Base-by-base conservation (phyloP, 2,329 filamentous ascomycete genomes). In the Nakataea oryzae region DNA sequence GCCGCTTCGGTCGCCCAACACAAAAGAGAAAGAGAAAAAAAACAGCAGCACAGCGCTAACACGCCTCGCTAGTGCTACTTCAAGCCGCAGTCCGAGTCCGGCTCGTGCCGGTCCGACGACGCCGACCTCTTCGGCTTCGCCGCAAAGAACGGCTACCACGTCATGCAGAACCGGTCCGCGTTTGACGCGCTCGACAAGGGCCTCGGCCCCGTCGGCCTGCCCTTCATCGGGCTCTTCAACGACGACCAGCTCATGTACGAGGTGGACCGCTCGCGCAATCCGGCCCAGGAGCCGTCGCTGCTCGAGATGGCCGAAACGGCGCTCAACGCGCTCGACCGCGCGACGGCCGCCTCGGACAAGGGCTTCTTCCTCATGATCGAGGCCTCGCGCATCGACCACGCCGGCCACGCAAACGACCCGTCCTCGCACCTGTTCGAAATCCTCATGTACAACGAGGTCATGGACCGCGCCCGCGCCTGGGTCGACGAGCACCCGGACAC, bases 371-470 rank as follows among this genome's bases (percentile, higher is more conserved):
- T 76, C 58, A 73, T 77, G 70, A 73, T 74, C 56, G 72, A 74
- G 65, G 73, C 72, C n/a, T 72, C 70, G 9, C 69, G 73, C 32
- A 74, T 74, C 63, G 72, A 74, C 63, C 73, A 74, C 63, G 70
- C 72, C 34, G 69, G 70, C 59, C 81, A 83, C 66, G 78, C 78
- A 68, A 83, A 82, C 66, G 81, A 83, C 65, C 79, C 81, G 4
- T 79, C 78, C 24, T 79, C 79, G 21, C 81, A 84, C 66, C 78
- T 83, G 32, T 72, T 74, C 63, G 75, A 77, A 27, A 73, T 72
- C 24, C 69, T 77, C 34, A 73, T 74, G 66, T 76, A 76, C 66
- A 74, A 76, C 65, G 67, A 72, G 14, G 72, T 74, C 21, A 71
- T 76, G 64, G 68, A 69, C 4, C 72, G 69, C 55, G 72, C 76